Evolutionary conservation across 768 basidiomycete genomes (phyloP).

Genomic region (Asterophora parasitica): DNA sequence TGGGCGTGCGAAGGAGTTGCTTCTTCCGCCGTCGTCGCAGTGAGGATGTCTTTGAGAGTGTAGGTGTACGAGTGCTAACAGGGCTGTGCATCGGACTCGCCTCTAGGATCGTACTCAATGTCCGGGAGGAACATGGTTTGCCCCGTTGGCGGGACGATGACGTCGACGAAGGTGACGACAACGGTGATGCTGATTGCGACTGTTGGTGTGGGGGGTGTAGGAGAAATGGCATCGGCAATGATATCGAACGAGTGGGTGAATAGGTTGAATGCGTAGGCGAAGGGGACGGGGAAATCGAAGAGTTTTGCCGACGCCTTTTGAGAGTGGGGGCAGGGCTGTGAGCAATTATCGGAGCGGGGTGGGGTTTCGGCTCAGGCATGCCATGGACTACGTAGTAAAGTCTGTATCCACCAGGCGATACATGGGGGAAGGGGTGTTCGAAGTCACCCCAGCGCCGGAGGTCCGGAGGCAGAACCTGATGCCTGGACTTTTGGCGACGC

Average conservation of each 20-base stretch:
- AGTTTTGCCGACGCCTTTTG: slow-evolving; percentile 1
- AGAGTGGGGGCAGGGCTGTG: slow-evolving; percentile 4
- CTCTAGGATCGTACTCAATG: slow-evolving; percentile 23
- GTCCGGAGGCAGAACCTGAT: slow-evolving; percentile 28
- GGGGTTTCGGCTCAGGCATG: slow-evolving; percentile 11
- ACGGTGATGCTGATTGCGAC: background rate
- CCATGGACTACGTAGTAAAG: slow-evolving; percentile 30
- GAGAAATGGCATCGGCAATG: background rate
- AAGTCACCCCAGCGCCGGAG: slow-evolving; percentile 33
- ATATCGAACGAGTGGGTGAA: background rate
- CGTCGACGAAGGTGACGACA: slow-evolving; percentile 9
- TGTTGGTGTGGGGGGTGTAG: too few species aligned
- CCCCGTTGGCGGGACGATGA: slow-evolving; percentile 14
- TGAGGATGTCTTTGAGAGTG: slow-evolving; percentile 14
- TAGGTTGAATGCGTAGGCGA: slow-evolving; percentile 7
- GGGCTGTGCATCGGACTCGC: background rate
- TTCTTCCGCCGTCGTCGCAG: slow-evolving; percentile 26
- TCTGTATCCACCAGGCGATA: slow-evolving; percentile 37
- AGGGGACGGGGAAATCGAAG: slow-evolving; percentile 15
- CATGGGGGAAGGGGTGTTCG: slow-evolving; percentile 33
- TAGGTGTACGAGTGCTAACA: background rate
- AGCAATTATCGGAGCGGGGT: background rate
- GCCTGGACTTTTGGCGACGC: slow-evolving; percentile 15
- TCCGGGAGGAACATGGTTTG: slow-evolving; percentile 9
- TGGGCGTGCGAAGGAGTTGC: slow-evolving; percentile 31